These are phyloP conservation scores for Austroboletus niveus DNA, from an alignment of 1,284 basidiomycete species.

Conservation along the genomic window DNA sequence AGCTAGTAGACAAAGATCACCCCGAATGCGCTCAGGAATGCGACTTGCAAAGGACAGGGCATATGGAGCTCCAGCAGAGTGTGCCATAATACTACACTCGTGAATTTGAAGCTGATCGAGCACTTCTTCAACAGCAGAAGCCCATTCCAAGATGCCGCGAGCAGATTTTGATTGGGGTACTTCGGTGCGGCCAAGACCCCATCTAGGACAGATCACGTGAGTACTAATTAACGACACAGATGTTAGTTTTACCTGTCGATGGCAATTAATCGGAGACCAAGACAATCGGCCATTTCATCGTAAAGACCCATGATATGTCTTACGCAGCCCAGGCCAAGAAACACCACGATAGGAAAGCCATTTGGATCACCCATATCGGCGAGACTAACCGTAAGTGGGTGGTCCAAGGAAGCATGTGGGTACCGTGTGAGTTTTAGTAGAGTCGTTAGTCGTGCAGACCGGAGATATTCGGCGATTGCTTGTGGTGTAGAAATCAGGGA, in stretches of 20 bases:
- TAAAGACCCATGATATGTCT: constrained; percentile 93
- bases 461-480: constrained; percentile 79
- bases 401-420: constrained; percentile 72
- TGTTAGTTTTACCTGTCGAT: constrained; percentile 73
- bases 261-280: constrained; percentile 87
- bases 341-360: constrained; percentile 87
- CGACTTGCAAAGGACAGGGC: constrained; percentile 85
- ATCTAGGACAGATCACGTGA: constrained; percentile 44
- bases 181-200: constrained; percentile 91
- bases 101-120: constrained; percentile 77
- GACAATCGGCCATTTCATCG: constrained; percentile 90
- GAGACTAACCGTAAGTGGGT: constrained; percentile 82
- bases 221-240: constrained; percentile 6
- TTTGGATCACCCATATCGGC: constrained; percentile 85
- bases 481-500: constrained; percentile 56
- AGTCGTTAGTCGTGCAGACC: constrained; percentile 81
- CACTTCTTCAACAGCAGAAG: constrained; percentile 85
- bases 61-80: constrained; percentile 96
- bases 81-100: constrained; percentile 89
- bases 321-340: constrained; percentile 92
- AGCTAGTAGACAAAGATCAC: constrained; percentile 86
- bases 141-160: constrained; percentile 88
- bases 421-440: constrained; percentile 75
- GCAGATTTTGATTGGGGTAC: constrained; percentile 64
- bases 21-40: constrained; percentile 71